These are phyloP conservation scores for Xylariales sp. DNA, from an alignment of 2,329 filamentous ascomycete species.

Conservation along the genomic window DNA sequence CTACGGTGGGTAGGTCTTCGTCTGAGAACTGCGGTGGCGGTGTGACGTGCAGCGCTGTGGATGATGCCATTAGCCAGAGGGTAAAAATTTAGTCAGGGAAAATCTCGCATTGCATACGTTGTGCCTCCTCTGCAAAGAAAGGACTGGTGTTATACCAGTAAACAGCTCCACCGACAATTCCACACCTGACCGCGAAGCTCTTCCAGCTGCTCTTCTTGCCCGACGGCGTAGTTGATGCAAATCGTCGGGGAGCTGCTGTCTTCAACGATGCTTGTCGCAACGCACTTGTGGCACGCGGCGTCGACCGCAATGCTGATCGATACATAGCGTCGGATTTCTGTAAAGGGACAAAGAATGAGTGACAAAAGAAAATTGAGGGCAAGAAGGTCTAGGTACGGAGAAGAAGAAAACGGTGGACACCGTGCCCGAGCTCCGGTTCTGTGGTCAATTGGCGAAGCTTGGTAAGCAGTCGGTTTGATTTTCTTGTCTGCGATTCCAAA, in stretches of 20 bases:
- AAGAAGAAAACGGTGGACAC: neutral
- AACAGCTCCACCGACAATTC: slow-evolving; percentile 67
- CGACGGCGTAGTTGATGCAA: slow-evolving; percentile 51
- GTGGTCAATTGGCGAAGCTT: neutral
- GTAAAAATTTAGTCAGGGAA: slow-evolving; percentile 8
- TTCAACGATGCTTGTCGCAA: slow-evolving; percentile 32
- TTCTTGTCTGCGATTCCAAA: neutral
- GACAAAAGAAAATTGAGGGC: slow-evolving; percentile 12
- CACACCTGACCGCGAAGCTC: slow-evolving; percentile 68
- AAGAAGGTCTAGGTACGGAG: too few relatives aligned
- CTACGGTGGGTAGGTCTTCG: slow-evolving; percentile 58
- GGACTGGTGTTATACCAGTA: slow-evolving; percentile 95
- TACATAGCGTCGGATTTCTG: slow-evolving; percentile 37
- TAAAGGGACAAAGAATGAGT: neutral
- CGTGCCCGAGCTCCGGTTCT: slow-evolving; percentile 2
- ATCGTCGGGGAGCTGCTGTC: slow-evolving; percentile 40
- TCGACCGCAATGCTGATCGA: slow-evolving; percentile 44
- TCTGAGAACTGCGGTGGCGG: slow-evolving; percentile 51
- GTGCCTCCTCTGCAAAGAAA: slow-evolving; percentile 78
- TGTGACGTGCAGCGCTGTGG: slow-evolving; percentile 25
- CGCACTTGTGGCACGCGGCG: slow-evolving; percentile 39
- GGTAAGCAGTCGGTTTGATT: neutral
- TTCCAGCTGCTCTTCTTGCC: slow-evolving; percentile 78
- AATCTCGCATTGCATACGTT: slow-evolving; percentile 50
- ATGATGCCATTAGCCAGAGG: neutral